Percentiles rank a stretch among this genome's conserved stretches.
These are phyloP conservation scores for Scytalidium sp. DNA, from an alignment of 2,329 filamentous ascomycete species.

Conservation along the genomic window DNA sequence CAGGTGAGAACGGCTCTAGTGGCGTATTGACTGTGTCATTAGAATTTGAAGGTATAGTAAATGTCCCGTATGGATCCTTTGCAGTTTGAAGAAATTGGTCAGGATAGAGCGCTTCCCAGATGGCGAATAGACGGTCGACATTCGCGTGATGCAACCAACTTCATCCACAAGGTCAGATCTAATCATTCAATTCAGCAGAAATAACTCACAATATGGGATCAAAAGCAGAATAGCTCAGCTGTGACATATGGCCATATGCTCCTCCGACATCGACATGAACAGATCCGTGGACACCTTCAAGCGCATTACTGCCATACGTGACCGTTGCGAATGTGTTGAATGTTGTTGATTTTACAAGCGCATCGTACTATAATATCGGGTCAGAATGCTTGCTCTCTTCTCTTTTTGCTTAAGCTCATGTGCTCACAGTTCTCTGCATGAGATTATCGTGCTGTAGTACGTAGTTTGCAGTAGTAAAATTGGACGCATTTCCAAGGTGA, in stretches of 20 bases:
- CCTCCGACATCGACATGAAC: slow-evolving; percentile 39
- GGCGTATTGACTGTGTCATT: slow-evolving; percentile 27
- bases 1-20: slow-evolving; percentile 27
- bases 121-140: slow-evolving; percentile 56
- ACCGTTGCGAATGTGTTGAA: slow-evolving; percentile 39
- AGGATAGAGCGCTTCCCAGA: slow-evolving; percentile 44
- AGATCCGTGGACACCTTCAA: slow-evolving; percentile 43
- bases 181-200: neutral
- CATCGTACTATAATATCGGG: slow-evolving; percentile 33
- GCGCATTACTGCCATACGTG: slow-evolving; percentile 33
- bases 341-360: slow-evolving; percentile 34
- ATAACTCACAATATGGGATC: slow-evolving; percentile 43
- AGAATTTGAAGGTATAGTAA: slow-evolving; percentile 16
- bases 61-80: slow-evolving; percentile 29
- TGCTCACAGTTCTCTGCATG: slow-evolving; percentile 28
- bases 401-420: neutral
- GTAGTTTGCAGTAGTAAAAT: slow-evolving; percentile 14
- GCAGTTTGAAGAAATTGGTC: slow-evolving; percentile 25
- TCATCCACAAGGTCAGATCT: slow-evolving; percentile 2
- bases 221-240: slow-evolving; percentile 39
- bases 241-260: slow-evolving; percentile 34
- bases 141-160: slow-evolving; percentile 54
- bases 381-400: slow-evolving; percentile 5
- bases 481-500: slow-evolving; percentile 7
- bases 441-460: slow-evolving; percentile 13